Evolutionary conservation across 495 filamentous ascomycete species (phyloP).

Genomic region (Achaetomiella virescens): DNA sequence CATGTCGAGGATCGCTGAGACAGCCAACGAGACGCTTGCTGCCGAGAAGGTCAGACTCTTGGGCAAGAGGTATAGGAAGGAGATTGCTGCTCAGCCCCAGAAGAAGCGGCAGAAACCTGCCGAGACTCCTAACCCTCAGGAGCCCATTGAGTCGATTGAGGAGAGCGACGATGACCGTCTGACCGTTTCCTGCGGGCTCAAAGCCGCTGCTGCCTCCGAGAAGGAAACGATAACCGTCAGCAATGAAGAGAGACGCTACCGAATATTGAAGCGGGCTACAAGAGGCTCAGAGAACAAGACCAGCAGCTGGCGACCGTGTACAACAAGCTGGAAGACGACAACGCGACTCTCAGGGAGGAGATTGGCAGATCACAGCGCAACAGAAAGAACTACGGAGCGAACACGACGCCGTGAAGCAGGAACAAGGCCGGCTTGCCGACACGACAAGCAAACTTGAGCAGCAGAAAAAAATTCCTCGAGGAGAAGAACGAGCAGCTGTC

Average conservation of each 20-base stretch:
- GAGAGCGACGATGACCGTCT: neutral
- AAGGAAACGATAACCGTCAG: no score
- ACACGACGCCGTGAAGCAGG: neutral
- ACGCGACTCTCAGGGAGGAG: neutral
- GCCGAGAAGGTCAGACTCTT: neutral
- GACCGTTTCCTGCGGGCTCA: neutral
- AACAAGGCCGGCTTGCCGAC: neutral
- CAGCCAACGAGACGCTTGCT: neutral
- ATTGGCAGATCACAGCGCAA: neutral
- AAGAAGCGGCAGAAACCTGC: neutral
- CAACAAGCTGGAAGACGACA: neutral
- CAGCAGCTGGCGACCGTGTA: neutral
- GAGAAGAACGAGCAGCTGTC: neutral
- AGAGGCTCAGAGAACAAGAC: neutral
- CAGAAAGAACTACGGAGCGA: neutral
- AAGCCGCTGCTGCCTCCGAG: neutral
- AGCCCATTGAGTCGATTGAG: neutral
- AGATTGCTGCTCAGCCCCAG: neutral
- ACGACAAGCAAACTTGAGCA: neutral
- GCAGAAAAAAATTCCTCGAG: neutral
- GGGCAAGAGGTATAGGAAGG: neutral
- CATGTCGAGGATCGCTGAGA: neutral
- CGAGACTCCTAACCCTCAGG: neutral
- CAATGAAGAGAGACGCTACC: neutral
- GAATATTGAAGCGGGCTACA: neutral